A percentile compares a stretch with the other conserved stretches of the same genome.
Evolutionary conservation across 331 rosid genomes (phyloP).

Genomic region (Malus hybrid): DNA sequence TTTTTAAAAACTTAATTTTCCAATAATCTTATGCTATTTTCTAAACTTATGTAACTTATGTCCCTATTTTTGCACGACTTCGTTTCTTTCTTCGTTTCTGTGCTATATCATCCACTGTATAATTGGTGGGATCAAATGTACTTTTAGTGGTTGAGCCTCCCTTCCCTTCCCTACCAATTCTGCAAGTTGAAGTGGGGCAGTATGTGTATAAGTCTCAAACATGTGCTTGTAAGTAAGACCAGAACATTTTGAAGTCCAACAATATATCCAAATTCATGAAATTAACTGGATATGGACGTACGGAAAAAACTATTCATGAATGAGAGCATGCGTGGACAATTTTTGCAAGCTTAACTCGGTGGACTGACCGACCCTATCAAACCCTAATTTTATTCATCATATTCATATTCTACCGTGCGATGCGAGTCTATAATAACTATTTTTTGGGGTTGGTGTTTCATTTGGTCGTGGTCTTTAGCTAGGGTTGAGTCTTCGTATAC

Average conservation of each 20-base stretch:
- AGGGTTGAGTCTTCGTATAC: conserved; percentile 18
- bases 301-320: conserved; percentile 20
- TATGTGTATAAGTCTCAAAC: conserved; percentile 8
- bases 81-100: neutral
- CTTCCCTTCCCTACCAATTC: neutral
- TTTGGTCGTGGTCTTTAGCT: conserved; percentile 33
- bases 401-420: neutral
- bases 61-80: neutral
- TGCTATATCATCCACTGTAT: neutral
- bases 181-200: conserved; percentile 1
- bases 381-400: neutral
- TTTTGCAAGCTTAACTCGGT: conserved; percentile 13
- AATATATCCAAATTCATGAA: neutral
- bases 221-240: conserved; percentile 18
- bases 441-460: neutral
- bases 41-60: too few species aligned
- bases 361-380: conserved; percentile 20
- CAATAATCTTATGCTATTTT: too few species aligned
- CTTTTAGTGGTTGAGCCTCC: neutral
- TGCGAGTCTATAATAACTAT: too few species aligned
- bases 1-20: too few species aligned
- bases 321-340: conserved; percentile 10
- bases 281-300: conserved; percentile 12
- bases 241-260: conserved; percentile 9
- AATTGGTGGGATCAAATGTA: neutral